Percentiles rank a stretch among this genome's conserved stretches.
Evolutionary conservation across 2,329 filamentous ascomycete species (phyloP).

Genomic region (Zelopaecilomyces penicillatus): DNA sequence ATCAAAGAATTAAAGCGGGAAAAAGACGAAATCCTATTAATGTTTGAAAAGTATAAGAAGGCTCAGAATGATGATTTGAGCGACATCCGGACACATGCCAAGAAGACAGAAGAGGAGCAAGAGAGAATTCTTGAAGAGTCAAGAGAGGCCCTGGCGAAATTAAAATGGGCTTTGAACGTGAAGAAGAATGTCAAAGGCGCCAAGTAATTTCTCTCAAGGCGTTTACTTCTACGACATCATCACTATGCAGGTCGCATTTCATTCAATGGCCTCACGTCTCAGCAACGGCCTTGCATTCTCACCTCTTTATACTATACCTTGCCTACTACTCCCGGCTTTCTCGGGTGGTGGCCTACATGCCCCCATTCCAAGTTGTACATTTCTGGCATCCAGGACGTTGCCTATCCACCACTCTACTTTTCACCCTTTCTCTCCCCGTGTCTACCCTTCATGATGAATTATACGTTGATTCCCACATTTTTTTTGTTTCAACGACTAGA

Average conservation of each 20-base stretch:
- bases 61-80: slow-evolving; percentile 54
- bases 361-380: too few species aligned
- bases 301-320: too few species aligned
- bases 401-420: too few species aligned
- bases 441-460: slow-evolving; percentile 1
- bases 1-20: slow-evolving; percentile 51
- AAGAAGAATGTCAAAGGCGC: slow-evolving; percentile 52
- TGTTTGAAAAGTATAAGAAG: slow-evolving; percentile 57
- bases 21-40: slow-evolving; percentile 51
- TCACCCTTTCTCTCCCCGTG: too few species aligned
- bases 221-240: too few species aligned
- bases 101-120: slow-evolving; percentile 52
- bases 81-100: slow-evolving; percentile 50
- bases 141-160: slow-evolving; percentile 53
- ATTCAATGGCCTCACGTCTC: too few species aligned
- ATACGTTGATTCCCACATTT: background rate
- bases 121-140: slow-evolving; percentile 49
- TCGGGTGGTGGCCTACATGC: too few species aligned
- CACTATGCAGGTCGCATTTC: too few species aligned
- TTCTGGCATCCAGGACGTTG: too few species aligned
- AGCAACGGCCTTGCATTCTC: too few species aligned
- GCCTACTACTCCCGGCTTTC: too few species aligned
- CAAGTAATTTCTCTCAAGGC: slow-evolving; percentile 23
- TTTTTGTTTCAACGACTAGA: slow-evolving; percentile 6
- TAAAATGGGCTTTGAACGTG: slow-evolving; percentile 65